Evolutionary conservation across 2,329 filamentous ascomycete genomes (phyloP).

Genomic region (Fusarium pseudoanthophilum): DNA sequence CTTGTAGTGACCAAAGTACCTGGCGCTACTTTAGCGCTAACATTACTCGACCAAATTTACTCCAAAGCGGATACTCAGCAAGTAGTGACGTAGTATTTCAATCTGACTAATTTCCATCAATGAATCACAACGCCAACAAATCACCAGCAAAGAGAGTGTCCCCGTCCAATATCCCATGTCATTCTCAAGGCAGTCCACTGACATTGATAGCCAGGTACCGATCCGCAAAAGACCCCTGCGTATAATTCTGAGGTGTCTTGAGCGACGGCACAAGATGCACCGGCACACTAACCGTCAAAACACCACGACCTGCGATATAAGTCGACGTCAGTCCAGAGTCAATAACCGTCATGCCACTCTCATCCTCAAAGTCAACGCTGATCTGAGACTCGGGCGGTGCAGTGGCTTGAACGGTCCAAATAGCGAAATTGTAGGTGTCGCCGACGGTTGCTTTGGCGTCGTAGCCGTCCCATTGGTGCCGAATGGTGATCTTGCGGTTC

Average conservation of each 20-base stretch:
- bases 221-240: not conserved
- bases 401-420: not conserved
- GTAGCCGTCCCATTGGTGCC: not conserved
- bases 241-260: not conserved
- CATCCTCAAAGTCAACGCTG: not conserved
- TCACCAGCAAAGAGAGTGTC: not conserved
- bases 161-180: no score
- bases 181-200: not conserved
- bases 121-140: not conserved
- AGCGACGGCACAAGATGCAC: not conserved
- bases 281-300: not conserved
- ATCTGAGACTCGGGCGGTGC: not conserved
- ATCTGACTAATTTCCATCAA: no score
- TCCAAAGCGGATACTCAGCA: rapidly evolving
- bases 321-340: not conserved
- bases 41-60: rapidly evolving
- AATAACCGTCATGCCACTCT: not conserved
- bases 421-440: not conserved
- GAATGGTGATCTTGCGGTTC: not conserved
- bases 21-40: rapidly evolving
- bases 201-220: not conserved
- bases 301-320: not conserved
- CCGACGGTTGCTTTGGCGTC: not conserved
- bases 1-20: rapidly evolving
- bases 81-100: rapidly evolving